Evolutionary conservation across 371 early-diverging fungal genomes (phyloP), one percentile per base, ranked within the genome.

Genomic region (Syncephalastrum monosporum): DNA sequence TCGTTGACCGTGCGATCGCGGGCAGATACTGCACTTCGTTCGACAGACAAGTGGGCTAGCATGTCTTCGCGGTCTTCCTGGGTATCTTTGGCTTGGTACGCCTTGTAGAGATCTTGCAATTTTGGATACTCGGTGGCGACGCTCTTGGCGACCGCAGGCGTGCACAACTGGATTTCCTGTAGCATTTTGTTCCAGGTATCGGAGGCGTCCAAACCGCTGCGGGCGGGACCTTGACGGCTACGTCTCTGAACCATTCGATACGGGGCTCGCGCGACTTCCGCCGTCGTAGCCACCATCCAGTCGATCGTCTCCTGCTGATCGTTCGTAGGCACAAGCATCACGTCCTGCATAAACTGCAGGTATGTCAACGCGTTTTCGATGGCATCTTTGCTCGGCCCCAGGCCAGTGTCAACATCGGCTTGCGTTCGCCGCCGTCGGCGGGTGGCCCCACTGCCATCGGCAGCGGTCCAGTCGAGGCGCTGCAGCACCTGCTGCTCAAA

Each of bases 111-210:
- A 0, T 75, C 65, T 27, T 72, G 72, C 15, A 85, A 29, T 3
- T 83, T 80, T 4, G 88, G 86, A 53, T 88, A 88, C 17, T 45
- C 64, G 3, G 50, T 42, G 1, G 71, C 71, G 10, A 91, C 76
- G 23, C 84, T 81, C 15, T 67, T 71, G 4, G 92, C 88, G 4
- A 82, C 64, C 1, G 72, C 56, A 8, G 76, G 74, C 1, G 89
- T 85, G 42, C 85, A 80, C 29, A 80, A 65, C 42, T 82, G 84
- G 13, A 91, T 74, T 59, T 87, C 84, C 59, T 88, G 82, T 8
- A 91, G 66, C 80, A 85, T 84, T 48, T 75, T 77, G 12, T 59
- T 57, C 83, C 86, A 91, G 0, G 78, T 82, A 60, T 91, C 89
- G 10, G 60, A 45, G 3, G 72, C 46, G 56, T 75, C 74, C 2